These are phyloP conservation scores for Boletus pseudopeckii DNA, from an alignment of 768 basidiomycete genomes.

Conservation along the genomic window DNA sequence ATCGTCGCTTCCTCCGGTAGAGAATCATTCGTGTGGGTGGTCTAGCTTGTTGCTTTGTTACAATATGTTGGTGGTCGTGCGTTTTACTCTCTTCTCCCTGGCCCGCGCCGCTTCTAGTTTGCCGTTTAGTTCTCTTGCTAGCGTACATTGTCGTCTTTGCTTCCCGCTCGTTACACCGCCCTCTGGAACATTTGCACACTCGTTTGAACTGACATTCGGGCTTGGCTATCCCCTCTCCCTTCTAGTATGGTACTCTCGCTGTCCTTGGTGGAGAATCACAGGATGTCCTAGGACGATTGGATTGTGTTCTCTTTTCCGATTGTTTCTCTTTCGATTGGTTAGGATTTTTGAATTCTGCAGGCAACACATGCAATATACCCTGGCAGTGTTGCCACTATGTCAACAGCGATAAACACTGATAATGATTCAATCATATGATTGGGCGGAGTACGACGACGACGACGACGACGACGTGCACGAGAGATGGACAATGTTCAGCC, in stretches of 20 bases:
- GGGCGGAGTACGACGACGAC: conserved; percentile 8
- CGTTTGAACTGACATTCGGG: conserved; percentile 57
- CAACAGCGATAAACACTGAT: conserved; percentile 33
- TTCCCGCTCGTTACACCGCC: conserved; percentile 29
- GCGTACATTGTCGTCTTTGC: conserved; percentile 39
- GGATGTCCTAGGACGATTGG: conserved; percentile 24
- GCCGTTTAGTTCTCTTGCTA: conserved; percentile 38
- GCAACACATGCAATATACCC: conserved; percentile 33
- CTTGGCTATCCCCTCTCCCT: conserved; percentile 42
- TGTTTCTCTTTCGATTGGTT: conserved; percentile 9
- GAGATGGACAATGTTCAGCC: conserved; percentile 68
- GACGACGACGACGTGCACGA: conserved; percentile 12
- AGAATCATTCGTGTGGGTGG: conserved; percentile 10
- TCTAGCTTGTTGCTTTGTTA: conserved; percentile 28
- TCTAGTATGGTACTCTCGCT: conserved; percentile 47
- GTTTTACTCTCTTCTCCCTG: conserved; percentile 23
- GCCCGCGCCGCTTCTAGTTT: conserved; percentile 37
- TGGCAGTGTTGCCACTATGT: conserved; percentile 31
- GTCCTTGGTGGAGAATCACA: conserved; percentile 35
- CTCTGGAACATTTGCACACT: conserved; percentile 53
- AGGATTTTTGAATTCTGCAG: conserved; percentile 16
- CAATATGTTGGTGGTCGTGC: conserved; percentile 28
- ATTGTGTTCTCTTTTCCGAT: conserved; percentile 10
- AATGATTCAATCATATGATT: conserved; percentile 8
- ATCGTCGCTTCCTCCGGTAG: conserved; percentile 37